Evolutionary conservation across 192 early-diverging fungal genomes (phyloP).

Genomic region (Entomortierella chlamydospora): DNA sequence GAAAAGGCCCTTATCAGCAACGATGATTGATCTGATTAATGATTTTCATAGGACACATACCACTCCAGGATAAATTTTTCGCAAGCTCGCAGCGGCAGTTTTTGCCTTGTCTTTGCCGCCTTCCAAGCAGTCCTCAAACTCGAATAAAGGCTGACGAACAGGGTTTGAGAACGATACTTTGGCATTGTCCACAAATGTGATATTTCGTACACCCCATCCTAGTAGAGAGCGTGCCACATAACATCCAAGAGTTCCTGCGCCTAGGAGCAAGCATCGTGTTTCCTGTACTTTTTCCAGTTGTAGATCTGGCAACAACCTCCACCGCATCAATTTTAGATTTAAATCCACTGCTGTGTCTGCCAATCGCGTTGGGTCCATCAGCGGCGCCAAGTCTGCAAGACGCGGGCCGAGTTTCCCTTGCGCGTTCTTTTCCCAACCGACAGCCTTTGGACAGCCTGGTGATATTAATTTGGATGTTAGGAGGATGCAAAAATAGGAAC

Average conservation of each 20-base stretch:
- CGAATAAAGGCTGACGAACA: conserved; percentile 92
- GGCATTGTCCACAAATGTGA: conserved; percentile 95
- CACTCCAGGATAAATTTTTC: conserved; percentile 83
- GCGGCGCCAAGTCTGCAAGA: conserved; percentile 81
- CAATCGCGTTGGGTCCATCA: conserved; percentile 91
- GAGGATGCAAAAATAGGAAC: no score
- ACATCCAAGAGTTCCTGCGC: conserved; percentile 95
- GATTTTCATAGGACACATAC: conserved; percentile 53
- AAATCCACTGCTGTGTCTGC: conserved; percentile 92
- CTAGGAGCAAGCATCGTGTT: conserved; percentile 88
- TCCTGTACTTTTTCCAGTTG: conserved; percentile 82
- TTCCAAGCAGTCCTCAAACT: conserved; percentile 88
- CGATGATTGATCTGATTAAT: no score
- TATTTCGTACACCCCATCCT: conserved; percentile 94
- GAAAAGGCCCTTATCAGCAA: no score
- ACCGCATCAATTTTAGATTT: conserved; percentile 97
- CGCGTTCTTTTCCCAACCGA: conserved; percentile 94
- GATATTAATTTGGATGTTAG: neutral
- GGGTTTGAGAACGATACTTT: conserved; percentile 96
- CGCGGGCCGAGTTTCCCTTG: conserved; percentile 84
- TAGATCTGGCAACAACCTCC: conserved; percentile 89
- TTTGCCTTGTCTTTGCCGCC: conserved; percentile 90
- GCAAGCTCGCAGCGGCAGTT: conserved; percentile 84
- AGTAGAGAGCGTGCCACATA: conserved; percentile 88
- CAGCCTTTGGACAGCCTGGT: conserved; percentile 68